Percentiles rank a stretch among this genome's conserved stretches.
Conservation (phyloP, 1,284 basidiomycete species). For the Psilocybe mexicana region DNA sequence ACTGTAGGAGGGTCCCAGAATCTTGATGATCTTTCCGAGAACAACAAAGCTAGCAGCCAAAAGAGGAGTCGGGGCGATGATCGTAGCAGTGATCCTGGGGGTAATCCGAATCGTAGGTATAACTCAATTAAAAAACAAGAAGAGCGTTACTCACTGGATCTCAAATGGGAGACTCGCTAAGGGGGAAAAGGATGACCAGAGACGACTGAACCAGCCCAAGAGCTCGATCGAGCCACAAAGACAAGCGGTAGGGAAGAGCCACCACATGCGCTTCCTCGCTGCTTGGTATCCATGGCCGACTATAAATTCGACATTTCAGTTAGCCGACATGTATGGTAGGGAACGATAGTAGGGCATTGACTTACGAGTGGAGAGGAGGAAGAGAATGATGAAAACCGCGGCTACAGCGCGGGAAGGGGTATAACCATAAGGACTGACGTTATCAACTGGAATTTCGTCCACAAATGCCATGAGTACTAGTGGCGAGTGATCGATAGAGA, state of each 20-base stretch:
- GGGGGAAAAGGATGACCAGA: conserved; percentile 34
- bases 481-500: too few relatives aligned
- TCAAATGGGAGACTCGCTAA: conserved; percentile 33
- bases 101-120: neutral
- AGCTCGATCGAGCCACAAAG: conserved; percentile 52
- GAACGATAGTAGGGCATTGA: conserved; percentile 5
- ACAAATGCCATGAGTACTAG: too few relatives aligned
- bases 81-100: conserved; percentile 43
- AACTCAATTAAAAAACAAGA: neutral
- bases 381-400: conserved; percentile 39
- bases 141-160: conserved; percentile 40
- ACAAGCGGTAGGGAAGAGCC: conserved; percentile 53
- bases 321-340: neutral
- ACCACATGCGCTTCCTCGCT: conserved; percentile 47
- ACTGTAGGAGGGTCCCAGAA: conserved; percentile 49
- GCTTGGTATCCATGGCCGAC: conserved; percentile 48
- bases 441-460: too few relatives aligned
- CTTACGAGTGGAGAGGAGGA: conserved; percentile 32
- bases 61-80: conserved; percentile 55
- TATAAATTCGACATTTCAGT: conserved; percentile 7
- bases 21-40: conserved; percentile 45
- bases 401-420: conserved; percentile 38
- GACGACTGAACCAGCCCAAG: conserved; percentile 47
- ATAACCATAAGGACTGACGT: conserved; percentile 36
- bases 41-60: conserved; percentile 59